These are phyloP conservation scores for Chaetomium tenue DNA, from an alignment of 495 filamentous ascomycete genomes.

Conservation along the genomic window DNA sequence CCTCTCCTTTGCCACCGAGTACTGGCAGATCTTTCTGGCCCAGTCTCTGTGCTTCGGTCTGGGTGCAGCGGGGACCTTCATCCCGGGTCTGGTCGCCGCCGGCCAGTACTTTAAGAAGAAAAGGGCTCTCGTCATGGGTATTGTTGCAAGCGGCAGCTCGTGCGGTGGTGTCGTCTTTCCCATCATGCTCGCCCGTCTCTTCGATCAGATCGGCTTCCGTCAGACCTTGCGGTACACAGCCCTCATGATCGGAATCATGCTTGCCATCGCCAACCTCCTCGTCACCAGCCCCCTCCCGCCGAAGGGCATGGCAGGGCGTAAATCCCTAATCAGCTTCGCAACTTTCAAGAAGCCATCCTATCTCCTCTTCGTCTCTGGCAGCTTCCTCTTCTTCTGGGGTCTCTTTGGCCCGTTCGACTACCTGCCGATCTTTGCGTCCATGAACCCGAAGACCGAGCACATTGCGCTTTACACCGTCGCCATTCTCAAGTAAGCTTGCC, in stretches of 20 bases:
- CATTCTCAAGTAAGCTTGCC: conserved; percentile 3
- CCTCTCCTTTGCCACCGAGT: conserved; percentile 1
- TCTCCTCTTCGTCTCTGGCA: conserved; percentile 7
- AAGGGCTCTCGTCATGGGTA: background rate
- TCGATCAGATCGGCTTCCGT: conserved; percentile 10
- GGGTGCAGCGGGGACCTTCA: background rate
- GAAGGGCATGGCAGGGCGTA: conserved; percentile 2
- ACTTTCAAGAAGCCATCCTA: conserved; percentile 9
- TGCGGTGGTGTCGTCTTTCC: conserved; percentile 6
- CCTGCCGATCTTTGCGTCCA: conserved; percentile 4
- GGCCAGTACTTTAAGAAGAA: conserved; percentile 7
- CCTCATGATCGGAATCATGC: conserved; percentile 8
- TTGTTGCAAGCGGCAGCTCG: conserved; percentile 4
- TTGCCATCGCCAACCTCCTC: conserved; percentile 10
- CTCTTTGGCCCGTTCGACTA: conserved; percentile 11
- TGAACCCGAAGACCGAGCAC: background rate
- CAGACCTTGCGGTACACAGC: conserved; percentile 2
- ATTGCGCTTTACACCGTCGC: conserved; percentile 5
- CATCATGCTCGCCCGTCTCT: conserved; percentile 8
- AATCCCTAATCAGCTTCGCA: conserved; percentile 3
- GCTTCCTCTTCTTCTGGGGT: conserved; percentile 11
- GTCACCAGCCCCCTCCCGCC: background rate
- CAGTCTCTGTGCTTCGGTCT: conserved; percentile 2
- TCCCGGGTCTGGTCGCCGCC: background rate
- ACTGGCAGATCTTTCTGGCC: conserved; percentile 11